These are phyloP conservation scores for Polytrichum formosum DNA, from an alignment of 225 moss, liverwort and hornwort genomes.

Conservation along the genomic window DNA sequence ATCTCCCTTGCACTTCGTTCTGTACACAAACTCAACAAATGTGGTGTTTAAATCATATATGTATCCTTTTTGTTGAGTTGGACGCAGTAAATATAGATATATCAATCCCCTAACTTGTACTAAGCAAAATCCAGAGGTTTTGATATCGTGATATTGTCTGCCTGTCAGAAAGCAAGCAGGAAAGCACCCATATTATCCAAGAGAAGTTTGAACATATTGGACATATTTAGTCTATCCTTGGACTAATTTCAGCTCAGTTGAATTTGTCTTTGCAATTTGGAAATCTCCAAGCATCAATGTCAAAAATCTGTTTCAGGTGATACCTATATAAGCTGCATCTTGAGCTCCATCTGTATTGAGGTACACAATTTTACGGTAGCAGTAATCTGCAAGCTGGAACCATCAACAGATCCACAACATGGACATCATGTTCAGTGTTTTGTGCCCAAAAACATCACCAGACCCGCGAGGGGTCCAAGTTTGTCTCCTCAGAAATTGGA, in stretches of 20 bases:
- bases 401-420: constrained; percentile 16
- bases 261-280: background rate
- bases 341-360: constrained; percentile 78
- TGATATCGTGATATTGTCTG: too few relatives aligned
- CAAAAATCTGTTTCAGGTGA: too few relatives aligned
- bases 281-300: too few relatives aligned
- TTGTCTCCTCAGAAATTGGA: background rate
- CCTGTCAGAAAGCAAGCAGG: background rate
- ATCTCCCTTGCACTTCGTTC: constrained; percentile 69
- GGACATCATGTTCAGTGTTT: background rate
- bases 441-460: constrained; percentile 3
- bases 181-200: background rate
- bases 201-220: background rate
- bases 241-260: background rate
- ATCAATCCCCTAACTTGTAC: background rate
- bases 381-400: constrained; percentile 84
- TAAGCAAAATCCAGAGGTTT: background rate
- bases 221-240: background rate
- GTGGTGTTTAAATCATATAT: background rate
- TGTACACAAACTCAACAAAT: constrained; percentile 17
- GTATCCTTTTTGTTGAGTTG: background rate
- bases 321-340: constrained; percentile 73
- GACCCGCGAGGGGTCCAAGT: background rate
- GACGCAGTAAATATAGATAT: too few relatives aligned
- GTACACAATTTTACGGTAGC: constrained; percentile 88